Evolutionary conservation across 257 asterid genomes (phyloP).

Genomic region (Schizonepeta tenuifolia): DNA sequence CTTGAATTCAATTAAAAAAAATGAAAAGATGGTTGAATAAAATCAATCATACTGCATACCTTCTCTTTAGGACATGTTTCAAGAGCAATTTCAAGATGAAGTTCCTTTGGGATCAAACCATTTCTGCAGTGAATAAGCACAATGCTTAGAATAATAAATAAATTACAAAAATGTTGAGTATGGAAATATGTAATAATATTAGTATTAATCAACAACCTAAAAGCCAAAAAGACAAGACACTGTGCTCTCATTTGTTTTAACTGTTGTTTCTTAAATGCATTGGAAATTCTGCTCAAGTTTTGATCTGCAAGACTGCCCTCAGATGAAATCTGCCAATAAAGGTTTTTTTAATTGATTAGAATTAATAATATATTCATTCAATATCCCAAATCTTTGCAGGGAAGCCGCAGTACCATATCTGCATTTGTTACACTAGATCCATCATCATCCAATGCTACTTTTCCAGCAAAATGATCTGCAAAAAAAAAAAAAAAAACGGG

Average conservation of each 20-base stretch:
- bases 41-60: constrained; percentile 36
- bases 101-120: constrained; percentile 87
- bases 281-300: constrained; percentile 51
- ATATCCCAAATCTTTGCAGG: constrained; percentile 10
- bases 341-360: neutral
- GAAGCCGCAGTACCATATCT: constrained; percentile 48
- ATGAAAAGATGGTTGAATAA: constrained; percentile 5
- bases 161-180: constrained; percentile 11
- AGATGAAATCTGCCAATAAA: constrained; percentile 51
- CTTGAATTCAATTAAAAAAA: constrained; percentile 23
- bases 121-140: constrained; percentile 55
- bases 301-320: constrained; percentile 57
- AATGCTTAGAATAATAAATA: constrained; percentile 26
- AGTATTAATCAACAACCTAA: constrained; percentile 85
- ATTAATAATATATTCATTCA: constrained; percentile 9
- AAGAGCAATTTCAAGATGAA: constrained; percentile 95
- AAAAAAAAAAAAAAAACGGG: too few species aligned
- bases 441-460: constrained; percentile 56
- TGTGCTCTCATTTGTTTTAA: constrained; percentile 97
- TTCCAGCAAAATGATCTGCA: constrained; percentile 46
- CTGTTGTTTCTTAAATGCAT: constrained; percentile 83
- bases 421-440: constrained; percentile 54
- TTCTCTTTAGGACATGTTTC: constrained; percentile 78
- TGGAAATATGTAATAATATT: neutral
- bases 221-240: constrained; percentile 95